Percentiles rank a stretch among this genome's conserved stretches.
Evolutionary conservation across 1,284 basidiomycete species (phyloP).

Genomic region (Leccinum glutinopallens): DNA sequence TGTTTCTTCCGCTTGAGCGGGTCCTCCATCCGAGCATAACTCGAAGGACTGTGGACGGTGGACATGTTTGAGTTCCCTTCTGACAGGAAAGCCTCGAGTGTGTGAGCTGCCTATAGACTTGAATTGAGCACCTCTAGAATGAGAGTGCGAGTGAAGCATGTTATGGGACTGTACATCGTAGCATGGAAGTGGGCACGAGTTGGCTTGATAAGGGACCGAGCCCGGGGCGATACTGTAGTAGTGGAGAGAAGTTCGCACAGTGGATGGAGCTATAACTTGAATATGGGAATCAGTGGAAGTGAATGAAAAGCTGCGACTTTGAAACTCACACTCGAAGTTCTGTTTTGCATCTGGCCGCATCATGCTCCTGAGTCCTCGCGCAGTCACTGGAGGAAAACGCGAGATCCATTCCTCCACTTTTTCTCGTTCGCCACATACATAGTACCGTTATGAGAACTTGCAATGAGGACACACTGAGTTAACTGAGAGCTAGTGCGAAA

Average conservation of each 20-base stretch:
- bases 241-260: conserved; percentile 19
- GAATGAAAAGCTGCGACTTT: conserved; percentile 35
- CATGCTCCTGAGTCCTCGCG: conserved; percentile 27
- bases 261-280: conserved; percentile 30
- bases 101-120: conserved; percentile 28
- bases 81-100: conserved; percentile 34
- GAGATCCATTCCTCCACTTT: conserved; percentile 41
- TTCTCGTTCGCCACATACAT: conserved; percentile 23
- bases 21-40: conserved; percentile 33
- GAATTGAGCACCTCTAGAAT: conserved; percentile 32
- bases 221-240: conserved; percentile 30
- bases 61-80: conserved; percentile 33
- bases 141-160: conserved; percentile 33
- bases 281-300: conserved; percentile 33
- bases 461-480: too few relatives aligned
- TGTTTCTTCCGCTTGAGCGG: conserved; percentile 54
- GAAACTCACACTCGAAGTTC: conserved; percentile 24
- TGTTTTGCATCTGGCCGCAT: conserved; percentile 31
- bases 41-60: conserved; percentile 30
- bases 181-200: conserved; percentile 24
- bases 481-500: too few relatives aligned
- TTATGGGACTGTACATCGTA: conserved; percentile 33
- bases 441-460: too few relatives aligned
- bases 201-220: conserved; percentile 29
- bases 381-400: conserved; percentile 33